phyloP scores from a whole-genome alignment of 1,284 basidiomycete species.

The Ganoderma resinaceum region DNA sequence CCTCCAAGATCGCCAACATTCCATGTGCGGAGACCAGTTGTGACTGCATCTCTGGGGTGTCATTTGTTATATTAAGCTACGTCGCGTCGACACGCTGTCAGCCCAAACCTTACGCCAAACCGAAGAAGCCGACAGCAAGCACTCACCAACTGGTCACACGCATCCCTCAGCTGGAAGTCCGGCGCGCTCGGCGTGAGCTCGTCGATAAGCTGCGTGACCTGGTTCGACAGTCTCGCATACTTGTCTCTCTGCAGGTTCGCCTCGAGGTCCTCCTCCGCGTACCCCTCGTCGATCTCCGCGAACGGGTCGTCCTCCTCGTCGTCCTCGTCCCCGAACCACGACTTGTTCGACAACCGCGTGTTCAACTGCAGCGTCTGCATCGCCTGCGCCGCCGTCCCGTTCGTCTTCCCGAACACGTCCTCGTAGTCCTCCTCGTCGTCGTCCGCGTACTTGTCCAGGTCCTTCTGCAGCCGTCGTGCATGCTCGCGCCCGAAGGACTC shows the following conservation, averaged over 20 bases:
- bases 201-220: constrained; percentile 87
- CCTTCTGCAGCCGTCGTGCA: constrained; percentile 58
- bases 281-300: constrained; percentile 94
- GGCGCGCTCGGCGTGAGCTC: constrained; percentile 82
- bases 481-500: constrained; percentile 74
- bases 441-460: constrained; percentile 87
- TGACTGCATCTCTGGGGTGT: constrained; percentile 87
- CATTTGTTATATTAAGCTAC: constrained; percentile 81
- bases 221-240: constrained; percentile 83
- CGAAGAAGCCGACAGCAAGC: neutral
- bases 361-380: constrained; percentile 82
- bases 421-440: constrained; percentile 88
- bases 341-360: constrained; percentile 84
- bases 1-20: constrained; percentile 93
- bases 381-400: constrained; percentile 65
- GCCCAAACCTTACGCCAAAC: neutral
- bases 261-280: constrained; percentile 87
- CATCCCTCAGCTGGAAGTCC: constrained; percentile 81
- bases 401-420: constrained; percentile 86
- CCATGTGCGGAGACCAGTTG: constrained; percentile 94
- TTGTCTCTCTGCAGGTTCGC: constrained; percentile 91
- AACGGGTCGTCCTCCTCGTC: constrained; percentile 95
- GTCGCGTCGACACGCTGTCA: neutral
- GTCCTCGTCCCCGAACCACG: constrained; percentile 85
- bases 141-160: constrained; percentile 87